Evolutionary conservation across 2,329 filamentous ascomycete genomes (phyloP).

Genomic region (Coniochaeta sp.): DNA sequence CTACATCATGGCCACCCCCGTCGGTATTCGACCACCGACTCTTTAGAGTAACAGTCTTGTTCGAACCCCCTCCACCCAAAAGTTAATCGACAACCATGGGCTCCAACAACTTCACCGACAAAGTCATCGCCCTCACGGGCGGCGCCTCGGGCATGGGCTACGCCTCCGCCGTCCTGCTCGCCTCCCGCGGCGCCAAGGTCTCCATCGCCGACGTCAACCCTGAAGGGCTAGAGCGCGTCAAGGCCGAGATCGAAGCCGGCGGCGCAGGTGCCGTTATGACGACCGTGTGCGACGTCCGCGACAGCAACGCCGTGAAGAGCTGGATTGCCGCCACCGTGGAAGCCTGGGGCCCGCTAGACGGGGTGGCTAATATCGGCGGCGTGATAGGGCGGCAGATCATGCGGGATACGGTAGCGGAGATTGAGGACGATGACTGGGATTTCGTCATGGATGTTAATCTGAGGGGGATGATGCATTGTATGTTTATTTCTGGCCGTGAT

Average conservation of each 20-base stretch:
- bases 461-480: neutral
- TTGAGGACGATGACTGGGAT: neutral
- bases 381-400: neutral
- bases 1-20: too few species aligned
- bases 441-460: neutral
- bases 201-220: neutral
- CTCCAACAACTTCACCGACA: too few species aligned
- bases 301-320: neutral
- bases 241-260: neutral
- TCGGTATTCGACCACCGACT: too few species aligned
- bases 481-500: too few species aligned
- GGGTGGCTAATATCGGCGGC: neutral
- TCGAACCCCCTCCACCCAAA: too few species aligned
- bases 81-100: too few species aligned
- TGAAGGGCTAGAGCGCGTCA: neutral
- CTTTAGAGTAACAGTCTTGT: too few species aligned
- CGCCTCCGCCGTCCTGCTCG: neutral
- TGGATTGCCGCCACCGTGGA: neutral
- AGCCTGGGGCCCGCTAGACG: neutral
- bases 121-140: neutral
- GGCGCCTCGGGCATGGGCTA: too few species aligned
- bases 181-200: too few species aligned
- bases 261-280: neutral
- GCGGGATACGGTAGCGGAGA: neutral
- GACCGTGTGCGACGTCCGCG: neutral